Conservation (phyloP, 2,329 filamentous ascomycete species). For the Ophiostoma sp. region DNA sequence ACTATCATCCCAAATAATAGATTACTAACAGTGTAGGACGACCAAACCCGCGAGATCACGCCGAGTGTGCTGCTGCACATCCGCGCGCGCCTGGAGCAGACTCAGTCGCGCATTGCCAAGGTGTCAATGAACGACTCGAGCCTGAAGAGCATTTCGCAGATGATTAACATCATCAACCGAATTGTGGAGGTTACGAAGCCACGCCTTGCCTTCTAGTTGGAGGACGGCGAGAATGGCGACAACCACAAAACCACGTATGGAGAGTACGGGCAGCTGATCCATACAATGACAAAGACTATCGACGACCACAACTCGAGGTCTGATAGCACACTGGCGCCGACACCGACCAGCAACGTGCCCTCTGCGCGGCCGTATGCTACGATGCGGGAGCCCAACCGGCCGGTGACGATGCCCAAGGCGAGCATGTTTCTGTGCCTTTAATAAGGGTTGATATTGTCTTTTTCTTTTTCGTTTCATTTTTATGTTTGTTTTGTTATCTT, state of each 20-base stretch:
- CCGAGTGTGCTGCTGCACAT: constrained; percentile 53
- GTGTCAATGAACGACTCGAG: constrained; percentile 44
- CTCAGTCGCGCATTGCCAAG: constrained; percentile 47
- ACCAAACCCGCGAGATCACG: constrained; percentile 50
- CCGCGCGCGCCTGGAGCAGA: constrained; percentile 47
- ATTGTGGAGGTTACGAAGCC: constrained; percentile 29
- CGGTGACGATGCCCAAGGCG: constrained; percentile 1
- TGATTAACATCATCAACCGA: constrained; percentile 37
- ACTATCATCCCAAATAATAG: too few relatives aligned
- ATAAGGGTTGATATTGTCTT: neutral
- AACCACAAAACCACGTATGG: neutral
- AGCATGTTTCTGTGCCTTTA: constrained; percentile 7
- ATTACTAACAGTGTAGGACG: constrained; percentile 37
- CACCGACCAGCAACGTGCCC: neutral
- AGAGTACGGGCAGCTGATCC: neutral
- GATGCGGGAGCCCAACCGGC: constrained; percentile 6
- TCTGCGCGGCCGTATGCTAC: neutral
- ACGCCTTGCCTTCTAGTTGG: neutral
- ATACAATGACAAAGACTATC: neutral
- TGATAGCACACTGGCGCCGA: neutral
- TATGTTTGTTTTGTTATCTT: neutral
- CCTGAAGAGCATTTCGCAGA: constrained; percentile 44
- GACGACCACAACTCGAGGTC: neutral
- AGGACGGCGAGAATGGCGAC: neutral
- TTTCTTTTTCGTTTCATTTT: neutral